Percentiles rank a stretch among this genome's conserved stretches.
These are phyloP conservation scores for Acacia acuminata DNA, from an alignment of 306 rosid species.

Conservation along the genomic window DNA sequence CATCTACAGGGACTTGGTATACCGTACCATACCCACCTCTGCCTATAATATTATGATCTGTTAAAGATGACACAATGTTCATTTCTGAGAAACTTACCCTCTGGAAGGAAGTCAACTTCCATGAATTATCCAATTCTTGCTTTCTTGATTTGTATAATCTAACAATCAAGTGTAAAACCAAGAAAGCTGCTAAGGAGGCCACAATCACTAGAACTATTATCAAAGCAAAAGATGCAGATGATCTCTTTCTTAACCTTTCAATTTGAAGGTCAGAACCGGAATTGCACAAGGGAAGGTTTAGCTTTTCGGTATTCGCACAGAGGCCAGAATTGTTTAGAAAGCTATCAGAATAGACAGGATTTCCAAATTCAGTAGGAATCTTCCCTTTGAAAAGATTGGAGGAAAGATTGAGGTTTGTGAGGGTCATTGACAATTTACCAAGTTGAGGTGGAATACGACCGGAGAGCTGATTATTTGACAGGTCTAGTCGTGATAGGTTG, in stretches of 20 bases:
- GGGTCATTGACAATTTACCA: constrained; percentile 5
- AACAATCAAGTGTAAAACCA: constrained; percentile 27
- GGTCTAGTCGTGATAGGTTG: constrained; percentile 39
- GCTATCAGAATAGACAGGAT: constrained; percentile 39
- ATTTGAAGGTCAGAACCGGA: neutral
- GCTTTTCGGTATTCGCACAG: constrained; percentile 37
- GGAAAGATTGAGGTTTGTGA: constrained; percentile 42
- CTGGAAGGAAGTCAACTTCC: constrained; percentile 76
- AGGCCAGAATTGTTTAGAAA: constrained; percentile 76
- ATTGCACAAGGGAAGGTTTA: constrained; percentile 45
- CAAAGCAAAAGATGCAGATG: constrained; percentile 48
- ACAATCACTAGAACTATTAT: constrained; percentile 37
- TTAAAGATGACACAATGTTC: constrained; percentile 49
- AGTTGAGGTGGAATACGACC: constrained; percentile 55
- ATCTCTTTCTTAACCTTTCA: constrained; percentile 36
- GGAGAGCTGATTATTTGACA: constrained; percentile 52
- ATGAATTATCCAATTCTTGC: constrained; percentile 34
- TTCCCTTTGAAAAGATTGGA: constrained; percentile 54
- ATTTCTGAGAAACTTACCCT: constrained; percentile 58
- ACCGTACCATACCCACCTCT: constrained; percentile 83
- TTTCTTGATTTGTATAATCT: constrained; percentile 40
- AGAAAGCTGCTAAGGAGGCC: constrained; percentile 27
- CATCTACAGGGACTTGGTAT: constrained; percentile 51
- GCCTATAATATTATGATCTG: constrained; percentile 60
- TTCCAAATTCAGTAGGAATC: constrained; percentile 53